Evolutionary conservation across 495 filamentous ascomycete species (phyloP).

Genomic region (Evansstolkia leycettana): DNA sequence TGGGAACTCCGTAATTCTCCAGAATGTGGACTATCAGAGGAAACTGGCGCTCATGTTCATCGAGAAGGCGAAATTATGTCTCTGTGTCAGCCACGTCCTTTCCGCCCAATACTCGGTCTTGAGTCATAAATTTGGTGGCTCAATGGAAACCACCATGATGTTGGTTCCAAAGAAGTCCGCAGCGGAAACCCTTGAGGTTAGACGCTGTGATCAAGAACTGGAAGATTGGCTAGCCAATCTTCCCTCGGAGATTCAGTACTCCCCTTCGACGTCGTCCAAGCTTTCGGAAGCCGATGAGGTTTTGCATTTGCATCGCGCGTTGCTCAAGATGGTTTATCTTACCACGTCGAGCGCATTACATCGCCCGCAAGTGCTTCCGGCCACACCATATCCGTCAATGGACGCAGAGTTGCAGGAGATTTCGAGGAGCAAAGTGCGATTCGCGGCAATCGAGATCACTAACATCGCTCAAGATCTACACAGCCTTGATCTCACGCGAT

Average conservation of each 20-base stretch:
- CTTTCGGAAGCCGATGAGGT: constrained; percentile 38
- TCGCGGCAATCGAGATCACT: constrained; percentile 70
- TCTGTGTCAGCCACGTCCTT: constrained; percentile 73
- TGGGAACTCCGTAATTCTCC: constrained; percentile 50
- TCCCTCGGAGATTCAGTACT: constrained; percentile 53
- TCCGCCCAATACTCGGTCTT: constrained; percentile 82
- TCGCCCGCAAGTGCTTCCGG: constrained; percentile 73
- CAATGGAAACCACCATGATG: constrained; percentile 76
- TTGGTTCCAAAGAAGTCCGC: constrained; percentile 75
- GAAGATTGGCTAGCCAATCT: constrained; percentile 59
- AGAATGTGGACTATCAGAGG: constrained; percentile 52
- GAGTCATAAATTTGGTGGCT: constrained; percentile 65
- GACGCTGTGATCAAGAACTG: constrained; percentile 59
- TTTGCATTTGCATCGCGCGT: constrained; percentile 60
- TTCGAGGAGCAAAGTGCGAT: constrained; percentile 64
- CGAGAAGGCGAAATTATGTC: constrained; percentile 79
- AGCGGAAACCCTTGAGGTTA: constrained; percentile 61
- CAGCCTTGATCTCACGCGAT: constrained; percentile 54
- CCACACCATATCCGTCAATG: constrained; percentile 46
- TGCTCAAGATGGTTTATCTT: constrained; percentile 82
- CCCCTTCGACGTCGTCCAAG: constrained; percentile 27
- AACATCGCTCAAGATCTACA: constrained; percentile 63
- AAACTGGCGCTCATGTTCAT: constrained; percentile 79
- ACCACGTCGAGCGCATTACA: constrained; percentile 81
- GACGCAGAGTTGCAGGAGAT: constrained; percentile 58